Conservation (phyloP, 768 basidiomycete species). For the Leucocoprinus leucothites region DNA sequence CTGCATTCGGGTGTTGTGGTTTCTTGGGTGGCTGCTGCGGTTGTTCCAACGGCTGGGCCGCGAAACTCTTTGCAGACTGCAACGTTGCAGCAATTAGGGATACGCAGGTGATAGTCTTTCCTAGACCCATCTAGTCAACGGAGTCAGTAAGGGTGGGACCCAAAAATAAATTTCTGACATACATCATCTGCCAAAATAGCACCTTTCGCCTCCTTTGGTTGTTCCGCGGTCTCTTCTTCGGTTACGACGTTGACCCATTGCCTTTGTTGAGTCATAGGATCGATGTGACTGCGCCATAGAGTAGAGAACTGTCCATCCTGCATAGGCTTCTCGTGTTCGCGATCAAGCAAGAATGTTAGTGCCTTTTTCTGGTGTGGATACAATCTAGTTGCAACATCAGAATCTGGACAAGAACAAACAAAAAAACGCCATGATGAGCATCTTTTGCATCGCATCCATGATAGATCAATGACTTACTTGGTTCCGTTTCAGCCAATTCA, state of each 20-base stretch:
- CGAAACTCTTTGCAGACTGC: constrained; percentile 63
- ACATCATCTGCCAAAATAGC: constrained; percentile 97
- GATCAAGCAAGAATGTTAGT: constrained; percentile 89
- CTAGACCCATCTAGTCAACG: constrained; percentile 88
- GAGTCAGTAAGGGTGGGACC: constrained; percentile 10
- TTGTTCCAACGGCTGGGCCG: constrained; percentile 46
- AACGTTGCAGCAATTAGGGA: constrained; percentile 90
- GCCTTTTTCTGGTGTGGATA: constrained; percentile 99
- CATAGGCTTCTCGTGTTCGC: constrained; percentile 65
- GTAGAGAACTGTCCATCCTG: constrained; percentile 63
- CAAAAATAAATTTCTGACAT: constrained; percentile 27
- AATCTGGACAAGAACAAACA: constrained; percentile 30
- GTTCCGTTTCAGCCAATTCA: constrained; percentile 82
- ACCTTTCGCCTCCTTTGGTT: constrained; percentile 76
- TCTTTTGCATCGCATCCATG: constrained; percentile 3
- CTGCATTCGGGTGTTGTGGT: constrained; percentile 31
- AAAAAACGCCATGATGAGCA: constrained; percentile 14
- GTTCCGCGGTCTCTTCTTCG: constrained; percentile 63
- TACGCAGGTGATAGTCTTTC: constrained; percentile 95
- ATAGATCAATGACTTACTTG: constrained; percentile 49
- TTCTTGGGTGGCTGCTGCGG: constrained; percentile 34
- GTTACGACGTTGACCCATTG: constrained; percentile 86
- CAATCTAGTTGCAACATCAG: constrained; percentile 77
- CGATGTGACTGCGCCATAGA: constrained; percentile 62
- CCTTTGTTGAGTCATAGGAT: constrained; percentile 41